Evolutionary conservation across 2,329 filamentous ascomycete genomes (phyloP).

Genomic region (Sporothrix euskadiensis): DNA sequence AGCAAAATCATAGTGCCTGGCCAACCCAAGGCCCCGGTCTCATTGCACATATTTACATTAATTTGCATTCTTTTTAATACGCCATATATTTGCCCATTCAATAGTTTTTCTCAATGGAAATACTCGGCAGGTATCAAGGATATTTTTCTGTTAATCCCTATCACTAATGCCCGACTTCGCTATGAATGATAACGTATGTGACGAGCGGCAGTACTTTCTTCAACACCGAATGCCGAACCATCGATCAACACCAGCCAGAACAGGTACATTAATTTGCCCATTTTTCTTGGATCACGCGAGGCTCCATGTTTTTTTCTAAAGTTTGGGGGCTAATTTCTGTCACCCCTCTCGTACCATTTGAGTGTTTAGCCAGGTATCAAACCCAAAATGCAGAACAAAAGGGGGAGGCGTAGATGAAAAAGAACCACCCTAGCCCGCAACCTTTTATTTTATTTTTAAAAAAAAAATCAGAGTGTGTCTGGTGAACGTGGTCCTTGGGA

Average conservation of each 20-base stretch:
- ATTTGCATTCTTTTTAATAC: neutral
- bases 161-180: too few relatives aligned
- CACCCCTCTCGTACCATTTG: neutral
- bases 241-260: neutral
- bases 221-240: neutral
- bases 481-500: neutral
- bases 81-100: neutral
- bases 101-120: too few relatives aligned
- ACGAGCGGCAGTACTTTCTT: neutral
- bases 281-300: neutral
- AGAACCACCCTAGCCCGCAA: neutral
- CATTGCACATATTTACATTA: neutral
- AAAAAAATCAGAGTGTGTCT: neutral
- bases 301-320: neutral
- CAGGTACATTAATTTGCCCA: neutral
- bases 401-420: neutral
- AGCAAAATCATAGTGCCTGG: neutral
- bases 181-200: too few relatives aligned
- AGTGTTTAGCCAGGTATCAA: neutral
- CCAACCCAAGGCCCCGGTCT: neutral
- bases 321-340: neutral
- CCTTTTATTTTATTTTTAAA: neutral
- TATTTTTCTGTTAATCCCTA: too few relatives aligned
- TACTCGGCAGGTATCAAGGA: too few relatives aligned
- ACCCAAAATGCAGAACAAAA: neutral